These are phyloP conservation scores for Aeminium ludgeri DNA, from an alignment of 495 filamentous ascomycete genomes.

Conservation along the genomic window DNA sequence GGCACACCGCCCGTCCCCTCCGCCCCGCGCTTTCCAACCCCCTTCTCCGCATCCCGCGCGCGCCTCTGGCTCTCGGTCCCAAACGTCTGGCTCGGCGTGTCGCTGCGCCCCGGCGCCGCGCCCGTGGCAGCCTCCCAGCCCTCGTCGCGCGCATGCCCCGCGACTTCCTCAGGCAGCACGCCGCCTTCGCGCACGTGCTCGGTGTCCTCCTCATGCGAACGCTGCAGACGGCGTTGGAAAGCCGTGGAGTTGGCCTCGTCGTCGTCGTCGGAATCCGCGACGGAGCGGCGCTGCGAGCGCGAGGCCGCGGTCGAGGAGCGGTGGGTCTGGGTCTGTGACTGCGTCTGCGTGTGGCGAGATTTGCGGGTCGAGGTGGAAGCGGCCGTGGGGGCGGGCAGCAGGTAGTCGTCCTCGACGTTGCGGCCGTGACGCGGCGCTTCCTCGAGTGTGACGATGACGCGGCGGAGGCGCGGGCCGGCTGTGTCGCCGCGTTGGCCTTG, in stretches of 20 bases:
- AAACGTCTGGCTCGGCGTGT: constrained; percentile 13
- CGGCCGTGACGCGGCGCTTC: constrained; percentile 64
- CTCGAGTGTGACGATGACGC: constrained; percentile 61
- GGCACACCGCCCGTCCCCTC: constrained; percentile 23
- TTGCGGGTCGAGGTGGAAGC: constrained; percentile 20
- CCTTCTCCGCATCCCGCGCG: background rate
- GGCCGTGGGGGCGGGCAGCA: constrained; percentile 36
- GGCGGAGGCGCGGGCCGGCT: constrained; percentile 31
- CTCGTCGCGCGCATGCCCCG: constrained; percentile 7
- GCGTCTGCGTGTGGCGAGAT: constrained; percentile 19
- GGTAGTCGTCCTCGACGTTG: constrained; percentile 74
- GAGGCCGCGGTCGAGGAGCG: background rate
- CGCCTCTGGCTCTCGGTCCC: constrained; percentile 13
- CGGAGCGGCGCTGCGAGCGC: constrained; percentile 8
- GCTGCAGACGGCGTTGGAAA: constrained; percentile 14
- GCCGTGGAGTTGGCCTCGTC: constrained; percentile 2
- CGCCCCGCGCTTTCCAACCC: constrained; percentile 17
- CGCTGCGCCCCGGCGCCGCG: background rate
- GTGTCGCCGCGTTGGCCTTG: constrained; percentile 35
- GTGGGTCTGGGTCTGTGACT: constrained; percentile 17
- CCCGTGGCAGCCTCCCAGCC: background rate
- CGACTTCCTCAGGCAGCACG: constrained; percentile 20
- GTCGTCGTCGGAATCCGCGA: constrained; percentile 5
- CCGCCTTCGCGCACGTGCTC: constrained; percentile 18
- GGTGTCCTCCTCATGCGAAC: constrained; percentile 12